Evolutionary conservation across 768 basidiomycete species (phyloP), one percentile per base, ranked within the genome.

Genomic region (Tulasnella sp.): DNA sequence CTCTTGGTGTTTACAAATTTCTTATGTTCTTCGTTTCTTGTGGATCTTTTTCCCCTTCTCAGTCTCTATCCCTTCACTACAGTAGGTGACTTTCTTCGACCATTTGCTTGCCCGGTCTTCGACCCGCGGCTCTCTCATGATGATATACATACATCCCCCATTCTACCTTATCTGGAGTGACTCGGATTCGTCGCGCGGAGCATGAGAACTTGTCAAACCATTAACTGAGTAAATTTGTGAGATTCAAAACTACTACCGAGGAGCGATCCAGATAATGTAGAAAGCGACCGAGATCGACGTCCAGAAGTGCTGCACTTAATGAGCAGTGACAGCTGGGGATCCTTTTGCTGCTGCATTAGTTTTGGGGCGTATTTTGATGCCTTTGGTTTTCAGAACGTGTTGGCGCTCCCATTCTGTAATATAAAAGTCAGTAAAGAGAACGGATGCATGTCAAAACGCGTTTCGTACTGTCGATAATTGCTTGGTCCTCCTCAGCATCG

Each of bases 401-500:
- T 86, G 87, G 72, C 86, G 84, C 81, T 86, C 86, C 76, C 84
- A 83, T 81, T 86, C 86, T 87, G 80, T 44, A 46, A 2, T 24
- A 1, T 24, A 34, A 41, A 20, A 31, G 54, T 77, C 46, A 80
- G 79, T 2, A 37, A 37, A 46, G 9, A 16, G 9, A 7, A 31
- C 44, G 31, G 44, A 79, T 42, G n/a, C 12, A 69, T 34, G 1
- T 20, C 18, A 37, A 42, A 28, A n/a, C 46, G 34, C 3, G n/a
- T 20, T 40, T 24, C 69, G 0, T 46, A 73, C 44, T 60, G 14
- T 48, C 28, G 42, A 80, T 79, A 16, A 73, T 80, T 24, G 64
- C 79, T 82, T 87, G 87, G 85, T 97, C 96, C 85, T 93, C 95
- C 14, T 91, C 93, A 0, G 91, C 90, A 85, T 95, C 89, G 84